Percentiles rank a stretch among this genome's conserved stretches.
phyloP scores from a whole-genome alignment of 805 yeast species.

The Metschnikowia amazonensis region DNA sequence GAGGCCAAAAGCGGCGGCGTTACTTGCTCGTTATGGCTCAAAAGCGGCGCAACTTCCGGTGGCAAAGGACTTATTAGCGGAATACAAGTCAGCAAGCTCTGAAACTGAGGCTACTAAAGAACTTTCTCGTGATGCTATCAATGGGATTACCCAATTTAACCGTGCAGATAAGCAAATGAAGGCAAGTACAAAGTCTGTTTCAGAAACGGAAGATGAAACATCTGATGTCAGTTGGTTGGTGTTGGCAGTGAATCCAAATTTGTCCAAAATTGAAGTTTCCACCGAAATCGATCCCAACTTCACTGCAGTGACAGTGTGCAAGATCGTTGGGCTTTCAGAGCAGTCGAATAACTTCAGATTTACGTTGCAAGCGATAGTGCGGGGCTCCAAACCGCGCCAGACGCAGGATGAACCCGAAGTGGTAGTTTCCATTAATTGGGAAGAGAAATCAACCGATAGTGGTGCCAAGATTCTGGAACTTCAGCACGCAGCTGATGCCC shows the following conservation, averaged over 20 bases:
- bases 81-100: constrained; percentile 30
- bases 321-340: constrained; percentile 46
- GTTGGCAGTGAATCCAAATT: constrained; percentile 34
- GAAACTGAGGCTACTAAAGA: constrained; percentile 9
- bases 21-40: constrained; percentile 41
- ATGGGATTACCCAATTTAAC: constrained; percentile 28
- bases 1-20: constrained; percentile 43
- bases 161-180: constrained; percentile 8
- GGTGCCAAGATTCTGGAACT: constrained; percentile 20
- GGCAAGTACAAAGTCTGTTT: not conserved
- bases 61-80: constrained; percentile 30
- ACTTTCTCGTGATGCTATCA: constrained; percentile 30
- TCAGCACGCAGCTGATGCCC: constrained; percentile 14
- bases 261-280: constrained; percentile 26
- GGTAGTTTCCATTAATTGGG: constrained; percentile 26
- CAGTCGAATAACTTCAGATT: constrained; percentile 42
- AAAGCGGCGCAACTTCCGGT: constrained; percentile 26
- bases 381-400: constrained; percentile 31
- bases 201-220: not conserved
- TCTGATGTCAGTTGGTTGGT: constrained; percentile 36
- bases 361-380: constrained; percentile 46
- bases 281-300: constrained; percentile 3
- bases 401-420: constrained; percentile 20
- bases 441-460: constrained; percentile 14
- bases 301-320: constrained; percentile 37